These are phyloP conservation scores for Debaryomyces psychrophilus DNA, from an alignment of 1,139 yeast species.

Conservation along the genomic window DNA sequence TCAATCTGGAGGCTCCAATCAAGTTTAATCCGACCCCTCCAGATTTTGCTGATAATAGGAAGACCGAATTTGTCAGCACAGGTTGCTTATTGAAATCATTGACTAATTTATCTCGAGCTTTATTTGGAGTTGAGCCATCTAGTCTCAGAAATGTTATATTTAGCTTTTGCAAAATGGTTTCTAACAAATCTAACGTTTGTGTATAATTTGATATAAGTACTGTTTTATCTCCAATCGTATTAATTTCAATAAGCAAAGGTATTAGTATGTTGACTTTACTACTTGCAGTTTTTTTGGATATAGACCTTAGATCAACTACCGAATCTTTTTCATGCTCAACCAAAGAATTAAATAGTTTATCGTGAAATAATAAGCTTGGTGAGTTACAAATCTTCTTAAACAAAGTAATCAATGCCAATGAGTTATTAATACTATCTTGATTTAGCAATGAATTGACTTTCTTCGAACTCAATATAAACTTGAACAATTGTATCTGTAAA, in stretches of 20 bases:
- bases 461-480: constrained; percentile 48
- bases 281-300: constrained; percentile 36
- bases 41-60: constrained; percentile 82
- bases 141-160: constrained; percentile 61
- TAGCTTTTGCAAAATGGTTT: constrained; percentile 53
- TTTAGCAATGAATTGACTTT: constrained; percentile 35
- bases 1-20: constrained; percentile 84
- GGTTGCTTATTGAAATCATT: constrained; percentile 63
- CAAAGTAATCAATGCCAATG: constrained; percentile 70
- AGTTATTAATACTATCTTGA: constrained; percentile 30
- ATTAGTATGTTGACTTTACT: constrained; percentile 63
- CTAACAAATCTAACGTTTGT: constrained; percentile 79
- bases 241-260: constrained; percentile 50
- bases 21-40: constrained; percentile 95
- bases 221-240: constrained; percentile 63
- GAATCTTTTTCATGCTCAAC: constrained; percentile 10
- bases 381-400: constrained; percentile 42
- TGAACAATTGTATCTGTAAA: constrained; percentile 60
- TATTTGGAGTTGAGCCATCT: constrained; percentile 83
- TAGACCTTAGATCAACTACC: constrained; percentile 1
- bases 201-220: constrained; percentile 91
- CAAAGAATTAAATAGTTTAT: constrained; percentile 33
- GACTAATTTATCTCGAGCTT: constrained; percentile 66
- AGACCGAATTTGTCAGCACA: constrained; percentile 54
- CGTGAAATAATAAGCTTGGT: constrained; percentile 61